phyloP scores from a whole-genome alignment of 805 yeast species.

The Starmerella sp. region DNA sequence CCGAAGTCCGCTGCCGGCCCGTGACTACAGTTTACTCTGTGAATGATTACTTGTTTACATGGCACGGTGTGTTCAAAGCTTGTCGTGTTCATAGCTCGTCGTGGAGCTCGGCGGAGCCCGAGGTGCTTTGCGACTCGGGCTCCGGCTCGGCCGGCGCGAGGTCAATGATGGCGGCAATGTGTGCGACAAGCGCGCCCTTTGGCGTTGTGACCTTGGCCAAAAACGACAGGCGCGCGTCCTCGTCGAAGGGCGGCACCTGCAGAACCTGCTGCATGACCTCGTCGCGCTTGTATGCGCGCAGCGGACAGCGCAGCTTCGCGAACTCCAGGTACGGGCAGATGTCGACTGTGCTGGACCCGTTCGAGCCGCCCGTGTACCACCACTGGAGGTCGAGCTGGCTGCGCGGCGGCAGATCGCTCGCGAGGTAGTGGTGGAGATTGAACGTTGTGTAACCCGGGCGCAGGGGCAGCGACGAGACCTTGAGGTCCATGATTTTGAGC shows the following conservation, averaged over 20 bases:
- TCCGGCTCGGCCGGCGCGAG: slow-evolving; percentile 6
- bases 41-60: too few species aligned
- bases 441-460: slow-evolving; percentile 25
- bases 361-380: slow-evolving; percentile 17
- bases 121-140: too few species aligned
- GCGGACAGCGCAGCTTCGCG: slow-evolving; percentile 26
- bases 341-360: slow-evolving; percentile 20
- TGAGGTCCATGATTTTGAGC: slow-evolving; percentile 20
- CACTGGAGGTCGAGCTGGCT: slow-evolving; percentile 20
- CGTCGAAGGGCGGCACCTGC: slow-evolving; percentile 25
- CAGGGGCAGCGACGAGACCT: slow-evolving; percentile 25
- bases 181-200: slow-evolving; percentile 16
- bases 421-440: slow-evolving; percentile 19
- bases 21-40: not conserved
- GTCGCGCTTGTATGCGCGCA: slow-evolving; percentile 11
- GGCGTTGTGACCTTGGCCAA: slow-evolving; percentile 24
- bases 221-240: slow-evolving; percentile 25
- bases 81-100: slow-evolving; percentile 8
- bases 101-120: not conserved
- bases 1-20: not conserved
- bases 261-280: slow-evolving; percentile 19
- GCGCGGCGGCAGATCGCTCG: slow-evolving; percentile 21
- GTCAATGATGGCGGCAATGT: slow-evolving; percentile 22
- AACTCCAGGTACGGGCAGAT: slow-evolving; percentile 24
- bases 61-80: slow-evolving; percentile 3